Evolutionary conservation across 345 rosid genomes (phyloP), one percentile per base, ranked within the genome.

Genomic region (Brassica rapa): DNA sequence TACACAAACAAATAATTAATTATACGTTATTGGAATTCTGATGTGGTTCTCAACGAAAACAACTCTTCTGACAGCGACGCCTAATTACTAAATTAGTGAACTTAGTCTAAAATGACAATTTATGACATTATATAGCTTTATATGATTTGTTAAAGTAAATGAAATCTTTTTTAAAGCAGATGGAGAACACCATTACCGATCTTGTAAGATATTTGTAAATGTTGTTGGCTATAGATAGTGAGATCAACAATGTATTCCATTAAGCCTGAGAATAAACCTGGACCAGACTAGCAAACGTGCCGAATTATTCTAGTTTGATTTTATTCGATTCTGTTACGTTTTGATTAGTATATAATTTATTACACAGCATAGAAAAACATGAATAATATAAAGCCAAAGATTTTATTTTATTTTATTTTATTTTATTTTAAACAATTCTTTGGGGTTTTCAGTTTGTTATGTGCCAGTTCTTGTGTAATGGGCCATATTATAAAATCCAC

Each of bases 31-130:
- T 73, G 82, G 82, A 73, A 39, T 10, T 66, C 10, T 60, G 68
- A 79, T 43, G 56, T 8, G 77, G 73, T 72, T 72, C 41, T 79
- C 77, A 73, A 79, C 64, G 73, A 79, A 32, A 79, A 60, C 14
- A 27, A 66, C 69, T 14, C 15, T 60, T 60, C 0, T 43, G 77
- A 72, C 30, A 66, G 64, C 68, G 73, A 66, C 63, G 14, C 19
- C 11, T 65, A 14, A 27, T 77, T 64, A 10, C 5, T 24, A 25
- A 23, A 53, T 37, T 70, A 55, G 41, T 35, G 41, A 75, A 10
- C 49, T 19, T 57, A 5, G n/a, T 21, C 73, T 59, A 2, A 19
- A 43, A 43, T 68, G 68, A 68, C 68, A 68, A 39, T 56, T 67
- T 37, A 21, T 41, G 73, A 33, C 19, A 59, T 68, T 29, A 51